These are phyloP conservation scores for Xylaria digitata DNA, from an alignment of 2,329 filamentous ascomycete species.

Conservation along the genomic window DNA sequence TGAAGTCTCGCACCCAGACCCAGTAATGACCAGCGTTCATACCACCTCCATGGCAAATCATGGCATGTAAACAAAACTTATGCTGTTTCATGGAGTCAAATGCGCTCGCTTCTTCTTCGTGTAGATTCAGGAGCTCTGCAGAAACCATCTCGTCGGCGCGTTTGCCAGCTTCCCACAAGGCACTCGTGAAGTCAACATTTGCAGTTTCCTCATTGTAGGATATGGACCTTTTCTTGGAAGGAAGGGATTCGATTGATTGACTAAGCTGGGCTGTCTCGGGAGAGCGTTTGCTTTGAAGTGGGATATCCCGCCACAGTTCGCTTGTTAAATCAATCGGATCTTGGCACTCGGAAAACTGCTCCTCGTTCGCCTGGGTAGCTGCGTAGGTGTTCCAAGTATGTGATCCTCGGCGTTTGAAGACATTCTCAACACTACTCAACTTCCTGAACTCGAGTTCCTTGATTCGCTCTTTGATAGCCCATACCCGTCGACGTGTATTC, in stretches of 20 bases:
- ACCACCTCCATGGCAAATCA: conserved; percentile 88
- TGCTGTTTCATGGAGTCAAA: conserved; percentile 73
- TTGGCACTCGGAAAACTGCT: not conserved
- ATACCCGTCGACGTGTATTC: conserved; percentile 73
- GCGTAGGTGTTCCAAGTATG: conserved; percentile 14
- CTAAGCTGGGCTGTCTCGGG: conserved; percentile 4
- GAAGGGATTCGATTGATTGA: conserved; percentile 15
- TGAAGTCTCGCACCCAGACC: conserved; percentile 95
- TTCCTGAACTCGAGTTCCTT: conserved; percentile 50
- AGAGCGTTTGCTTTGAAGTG: conserved; percentile 35
- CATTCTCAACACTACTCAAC: conserved; percentile 6
- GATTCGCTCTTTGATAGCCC: conserved; percentile 77
- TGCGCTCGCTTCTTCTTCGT: conserved; percentile 57
- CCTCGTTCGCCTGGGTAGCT: not conserved
- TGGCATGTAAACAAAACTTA: conserved; percentile 86
- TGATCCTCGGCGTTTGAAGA: conserved; percentile 15
- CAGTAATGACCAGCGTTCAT: conserved; percentile 89
- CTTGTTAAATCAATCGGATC: conserved; percentile 28
- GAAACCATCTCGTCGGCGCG: conserved; percentile 56
- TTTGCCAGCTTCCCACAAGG: conserved; percentile 38
- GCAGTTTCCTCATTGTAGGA: not conserved
- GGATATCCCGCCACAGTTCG: conserved; percentile 36
- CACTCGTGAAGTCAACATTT: conserved; percentile 37
- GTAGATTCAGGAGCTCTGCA: conserved; percentile 57
- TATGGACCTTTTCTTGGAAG: conserved; percentile 36